These are phyloP conservation scores for Metschnikowia hibisci DNA, from an alignment of 805 yeast species.

Conservation along the genomic window DNA sequence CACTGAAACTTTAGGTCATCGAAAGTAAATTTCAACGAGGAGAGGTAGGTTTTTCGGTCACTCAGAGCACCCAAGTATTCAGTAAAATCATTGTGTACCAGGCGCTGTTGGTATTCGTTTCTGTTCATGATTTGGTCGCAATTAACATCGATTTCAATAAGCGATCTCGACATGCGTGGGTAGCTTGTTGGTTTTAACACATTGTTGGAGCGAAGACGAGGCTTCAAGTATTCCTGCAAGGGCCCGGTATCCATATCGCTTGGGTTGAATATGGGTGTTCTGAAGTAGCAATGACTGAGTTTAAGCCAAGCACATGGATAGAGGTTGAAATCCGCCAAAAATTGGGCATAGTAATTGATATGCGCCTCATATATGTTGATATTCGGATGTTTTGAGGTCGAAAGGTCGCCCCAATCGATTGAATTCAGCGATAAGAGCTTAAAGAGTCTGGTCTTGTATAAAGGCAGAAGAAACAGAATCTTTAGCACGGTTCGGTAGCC, in stretches of 20 bases:
- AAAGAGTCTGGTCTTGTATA: constrained; percentile 51
- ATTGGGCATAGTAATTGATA: constrained; percentile 71
- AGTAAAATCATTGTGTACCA: constrained; percentile 48
- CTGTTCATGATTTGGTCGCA: constrained; percentile 63
- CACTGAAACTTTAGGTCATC: constrained; percentile 56
- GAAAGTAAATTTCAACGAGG: constrained; percentile 53
- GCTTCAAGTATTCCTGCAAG: constrained; percentile 18
- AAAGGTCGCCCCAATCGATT: constrained; percentile 11
- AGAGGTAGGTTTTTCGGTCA: constrained; percentile 28
- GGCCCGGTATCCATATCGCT: constrained; percentile 4
- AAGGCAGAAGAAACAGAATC: constrained; percentile 62
- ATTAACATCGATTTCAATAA: constrained; percentile 68
- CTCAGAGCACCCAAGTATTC: constrained; percentile 24
- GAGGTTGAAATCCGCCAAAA: constrained; percentile 75
- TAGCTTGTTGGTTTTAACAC: constrained; percentile 27
- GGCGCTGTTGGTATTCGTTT: constrained; percentile 36
- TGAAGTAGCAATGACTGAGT: constrained; percentile 43
- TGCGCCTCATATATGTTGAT: constrained; percentile 62
- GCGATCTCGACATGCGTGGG: constrained; percentile 56
- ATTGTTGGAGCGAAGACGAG: constrained; percentile 22
- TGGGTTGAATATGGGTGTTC: constrained; percentile 49
- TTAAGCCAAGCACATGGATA: constrained; percentile 81
- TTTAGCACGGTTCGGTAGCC: constrained; percentile 66
- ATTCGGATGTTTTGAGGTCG: background rate
- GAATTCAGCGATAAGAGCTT: constrained; percentile 35